Conservation (phyloP, 2,329 filamentous ascomycete species). For the Neonectria hederae region DNA sequence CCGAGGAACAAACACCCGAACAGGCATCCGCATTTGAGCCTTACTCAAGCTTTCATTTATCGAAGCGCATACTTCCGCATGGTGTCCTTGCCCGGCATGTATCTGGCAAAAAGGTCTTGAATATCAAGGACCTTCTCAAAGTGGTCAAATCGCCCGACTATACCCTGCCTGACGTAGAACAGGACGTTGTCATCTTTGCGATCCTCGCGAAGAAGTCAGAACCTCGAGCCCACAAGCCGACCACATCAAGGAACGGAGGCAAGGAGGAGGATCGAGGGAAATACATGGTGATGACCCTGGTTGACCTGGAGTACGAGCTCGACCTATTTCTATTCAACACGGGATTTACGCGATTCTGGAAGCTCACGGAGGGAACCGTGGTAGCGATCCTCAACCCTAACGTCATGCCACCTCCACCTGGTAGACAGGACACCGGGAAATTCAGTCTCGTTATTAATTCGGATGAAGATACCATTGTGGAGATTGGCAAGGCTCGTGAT, state of each 20-base stretch:
- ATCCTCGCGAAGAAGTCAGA: constrained; percentile 90
- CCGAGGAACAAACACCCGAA: constrained; percentile 41
- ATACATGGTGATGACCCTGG: constrained; percentile 91
- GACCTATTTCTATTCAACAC: constrained; percentile 93
- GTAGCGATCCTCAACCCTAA: constrained; percentile 91
- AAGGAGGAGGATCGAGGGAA: constrained; percentile 73
- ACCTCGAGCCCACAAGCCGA: constrained; percentile 69
- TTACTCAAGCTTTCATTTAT: constrained; percentile 86
- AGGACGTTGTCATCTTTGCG: constrained; percentile 89
- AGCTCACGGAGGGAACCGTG: constrained; percentile 89
- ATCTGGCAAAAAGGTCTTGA: constrained; percentile 78
- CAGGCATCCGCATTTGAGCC: constrained; percentile 73
- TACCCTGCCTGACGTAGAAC: constrained; percentile 81
- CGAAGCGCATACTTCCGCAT: constrained; percentile 84
- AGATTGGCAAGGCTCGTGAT: constrained; percentile 86
- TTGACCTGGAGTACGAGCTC: constrained; percentile 89
- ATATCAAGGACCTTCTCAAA: constrained; percentile 82
- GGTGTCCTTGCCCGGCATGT: constrained; percentile 81
- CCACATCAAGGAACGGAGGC: constrained; percentile 53
- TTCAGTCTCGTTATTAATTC: constrained; percentile 89
- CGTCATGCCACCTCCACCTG: constrained; percentile 86
- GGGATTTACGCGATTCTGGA: constrained; percentile 93
- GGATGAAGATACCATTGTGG: constrained; percentile 87
- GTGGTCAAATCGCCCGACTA: constrained; percentile 85
- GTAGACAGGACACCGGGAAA: constrained; percentile 78